phyloP scores from a whole-genome alignment of 75 land plant species.

The Isoetes taiwanensis region DNA sequence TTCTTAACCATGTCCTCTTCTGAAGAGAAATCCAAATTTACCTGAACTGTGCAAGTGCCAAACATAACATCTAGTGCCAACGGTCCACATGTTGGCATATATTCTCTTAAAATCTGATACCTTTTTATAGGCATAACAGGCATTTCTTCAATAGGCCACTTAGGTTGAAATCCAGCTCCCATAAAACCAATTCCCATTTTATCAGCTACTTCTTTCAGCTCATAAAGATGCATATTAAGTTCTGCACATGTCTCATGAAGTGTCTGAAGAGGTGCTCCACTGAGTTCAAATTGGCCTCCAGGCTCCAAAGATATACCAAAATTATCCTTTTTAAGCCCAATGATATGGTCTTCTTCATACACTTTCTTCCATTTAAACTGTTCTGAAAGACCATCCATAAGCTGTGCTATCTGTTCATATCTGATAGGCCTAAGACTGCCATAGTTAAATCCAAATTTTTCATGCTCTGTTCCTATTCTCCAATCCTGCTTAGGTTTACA shows the following conservation, averaged over 20 bases:
- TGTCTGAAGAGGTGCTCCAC: conserved; percentile 1
- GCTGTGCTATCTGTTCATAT: conserved; percentile 1
- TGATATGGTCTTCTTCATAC: not conserved
- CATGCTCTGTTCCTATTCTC: conserved; percentile 1
- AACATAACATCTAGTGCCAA: not conserved
- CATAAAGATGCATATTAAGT: not conserved
- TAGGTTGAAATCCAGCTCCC: not conserved
- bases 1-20: conserved; percentile 7
- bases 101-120: not conserved
- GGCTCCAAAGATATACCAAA: not conserved
- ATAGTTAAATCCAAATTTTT: not conserved
- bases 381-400: not conserved
- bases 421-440: not conserved
- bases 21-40: conserved; percentile 1
- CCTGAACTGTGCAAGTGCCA: not conserved
- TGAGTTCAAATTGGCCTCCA: conserved; percentile 3
- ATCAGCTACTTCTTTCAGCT: conserved; percentile 1
- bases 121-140: conserved; percentile 1
- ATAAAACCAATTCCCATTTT: not conserved
- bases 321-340: not conserved
- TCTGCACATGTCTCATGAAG: conserved; percentile 7
- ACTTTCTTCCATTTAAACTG: not conserved
- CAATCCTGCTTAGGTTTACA: not conserved
- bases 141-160: not conserved
- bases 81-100: not conserved